phyloP scores from a whole-genome alignment of 2,329 filamentous ascomycete species.

The Rosellinia necatrix region DNA sequence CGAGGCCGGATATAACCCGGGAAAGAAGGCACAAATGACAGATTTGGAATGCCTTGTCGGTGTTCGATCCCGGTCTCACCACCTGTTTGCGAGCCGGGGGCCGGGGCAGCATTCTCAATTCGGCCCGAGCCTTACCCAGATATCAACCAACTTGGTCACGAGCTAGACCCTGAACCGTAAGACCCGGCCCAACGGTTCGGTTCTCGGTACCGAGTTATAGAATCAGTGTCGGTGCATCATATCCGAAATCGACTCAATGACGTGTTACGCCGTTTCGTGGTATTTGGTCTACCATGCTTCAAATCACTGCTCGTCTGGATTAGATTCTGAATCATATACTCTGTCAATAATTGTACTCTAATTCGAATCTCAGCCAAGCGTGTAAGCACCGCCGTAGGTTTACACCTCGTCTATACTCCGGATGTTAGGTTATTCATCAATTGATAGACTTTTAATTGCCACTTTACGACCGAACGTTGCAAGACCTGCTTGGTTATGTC shows the following conservation, averaged over 20 bases:
- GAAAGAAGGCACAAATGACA: not conserved
- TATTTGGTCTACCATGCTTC: too few species aligned
- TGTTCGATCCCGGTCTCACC: not conserved
- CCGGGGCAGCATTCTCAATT: conserved; percentile 4
- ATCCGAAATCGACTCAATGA: not conserved
- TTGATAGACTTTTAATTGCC: too few species aligned
- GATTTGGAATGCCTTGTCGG: conserved; percentile 9
- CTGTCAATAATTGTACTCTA: too few species aligned
- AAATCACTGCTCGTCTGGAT: too few species aligned
- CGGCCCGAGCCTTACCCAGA: conserved; percentile 20
- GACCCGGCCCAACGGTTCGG: conserved; percentile 3
- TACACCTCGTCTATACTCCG: too few species aligned
- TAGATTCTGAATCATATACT: too few species aligned
- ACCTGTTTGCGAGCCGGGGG: not conserved
- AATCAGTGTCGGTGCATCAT: not conserved
- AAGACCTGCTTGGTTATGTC: too few species aligned
- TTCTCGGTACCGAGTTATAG: not conserved
- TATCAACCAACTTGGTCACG: not conserved
- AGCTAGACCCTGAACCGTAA: conserved; percentile 6
- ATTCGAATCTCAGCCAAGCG: too few species aligned
- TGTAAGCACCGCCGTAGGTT: too few species aligned
- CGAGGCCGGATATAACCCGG: not conserved
- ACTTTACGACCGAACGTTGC: too few species aligned
- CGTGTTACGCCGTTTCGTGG: not conserved
- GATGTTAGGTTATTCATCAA: too few species aligned